Evolutionary conservation across 2,329 filamentous ascomycete genomes (phyloP).

Genomic region (Xylariaceae sp.): DNA sequence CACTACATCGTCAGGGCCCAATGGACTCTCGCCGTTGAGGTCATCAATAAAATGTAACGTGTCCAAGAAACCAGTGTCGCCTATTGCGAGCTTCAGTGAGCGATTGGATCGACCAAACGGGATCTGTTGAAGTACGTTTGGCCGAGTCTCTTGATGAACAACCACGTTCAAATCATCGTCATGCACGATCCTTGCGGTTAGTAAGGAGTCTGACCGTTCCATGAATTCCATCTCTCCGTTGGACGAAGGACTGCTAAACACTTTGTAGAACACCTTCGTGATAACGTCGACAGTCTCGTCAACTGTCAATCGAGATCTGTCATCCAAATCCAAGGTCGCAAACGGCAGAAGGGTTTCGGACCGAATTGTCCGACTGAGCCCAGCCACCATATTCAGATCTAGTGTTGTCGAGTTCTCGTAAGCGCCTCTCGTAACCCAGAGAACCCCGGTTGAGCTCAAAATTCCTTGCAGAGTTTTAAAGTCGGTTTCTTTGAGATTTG

Average conservation of each 20-base stretch:
- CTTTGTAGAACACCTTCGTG: slow-evolving; percentile 33
- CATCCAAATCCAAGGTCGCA: slow-evolving; percentile 31
- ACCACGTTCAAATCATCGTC: slow-evolving; percentile 40
- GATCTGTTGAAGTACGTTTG: slow-evolving; percentile 34
- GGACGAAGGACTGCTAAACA: slow-evolving; percentile 32
- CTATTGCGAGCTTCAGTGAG: slow-evolving; percentile 25
- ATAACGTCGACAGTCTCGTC: slow-evolving; percentile 23
- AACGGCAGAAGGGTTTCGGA: slow-evolving; percentile 33
- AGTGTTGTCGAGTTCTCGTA: slow-evolving; percentile 31
- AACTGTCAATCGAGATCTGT: slow-evolving; percentile 18
- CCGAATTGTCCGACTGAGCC: slow-evolving; percentile 32
- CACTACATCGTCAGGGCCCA: slow-evolving; percentile 34
- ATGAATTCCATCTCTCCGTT: slow-evolving; percentile 42
- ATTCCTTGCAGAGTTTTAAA: slow-evolving; percentile 35
- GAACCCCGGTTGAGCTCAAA: slow-evolving; percentile 29
- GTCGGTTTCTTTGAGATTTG: slow-evolving; percentile 34
- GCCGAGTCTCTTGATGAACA: slow-evolving; percentile 41
- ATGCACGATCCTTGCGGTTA: slow-evolving; percentile 38
- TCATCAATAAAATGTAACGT: slow-evolving; percentile 29
- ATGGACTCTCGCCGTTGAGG: slow-evolving; percentile 21
- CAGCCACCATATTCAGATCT: slow-evolving; percentile 32
- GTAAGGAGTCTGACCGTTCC: slow-evolving; percentile 36
- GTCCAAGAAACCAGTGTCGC: slow-evolving; percentile 26
- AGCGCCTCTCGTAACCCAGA: slow-evolving; percentile 36
- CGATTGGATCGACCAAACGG: slow-evolving; percentile 34